Percentiles rank a stretch among this genome's conserved stretches.
These are phyloP conservation scores for Fraxinus paxiana DNA, from an alignment of 305 asterid species.

Conservation along the genomic window DNA sequence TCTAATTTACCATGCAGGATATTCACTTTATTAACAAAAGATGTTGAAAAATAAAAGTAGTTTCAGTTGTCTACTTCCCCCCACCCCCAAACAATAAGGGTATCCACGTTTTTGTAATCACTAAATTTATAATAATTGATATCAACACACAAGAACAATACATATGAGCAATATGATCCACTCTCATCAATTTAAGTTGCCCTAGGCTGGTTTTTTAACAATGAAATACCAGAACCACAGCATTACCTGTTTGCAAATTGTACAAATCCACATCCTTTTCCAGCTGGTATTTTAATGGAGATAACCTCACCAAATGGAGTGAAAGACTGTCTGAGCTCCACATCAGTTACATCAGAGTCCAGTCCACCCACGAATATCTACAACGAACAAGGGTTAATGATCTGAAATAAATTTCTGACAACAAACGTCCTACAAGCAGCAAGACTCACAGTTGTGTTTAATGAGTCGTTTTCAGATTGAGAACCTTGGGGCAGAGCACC, in stretches of 20 bases:
- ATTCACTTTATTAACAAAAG: background rate
- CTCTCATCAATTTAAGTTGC: background rate
- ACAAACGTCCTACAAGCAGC: slow-evolving; percentile 22
- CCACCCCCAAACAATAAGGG: background rate
- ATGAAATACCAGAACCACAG: slow-evolving; percentile 4
- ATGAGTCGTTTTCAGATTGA: slow-evolving; percentile 59
- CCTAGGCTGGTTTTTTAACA: background rate
- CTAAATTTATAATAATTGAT: background rate
- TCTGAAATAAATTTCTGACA: background rate
- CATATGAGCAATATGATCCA: background rate
- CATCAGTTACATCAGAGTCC: slow-evolving; percentile 86
- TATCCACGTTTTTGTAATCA: background rate
- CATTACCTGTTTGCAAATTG: slow-evolving; percentile 79
- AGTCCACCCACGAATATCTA: slow-evolving; percentile 81
- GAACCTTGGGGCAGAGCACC: slow-evolving; percentile 54
- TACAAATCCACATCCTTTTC: slow-evolving; percentile 96
- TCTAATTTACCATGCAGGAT: background rate
- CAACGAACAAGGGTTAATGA: slow-evolving; percentile 19
- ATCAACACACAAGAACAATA: background rate
- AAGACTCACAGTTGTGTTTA: slow-evolving; percentile 86
- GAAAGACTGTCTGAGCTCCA: slow-evolving; percentile 71
- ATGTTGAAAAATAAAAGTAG: background rate
- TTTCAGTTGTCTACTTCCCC: background rate
- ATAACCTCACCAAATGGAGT: slow-evolving; percentile 73
- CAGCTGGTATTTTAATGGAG: slow-evolving; percentile 85